A percentile compares a stretch with the other conserved stretches of the same genome.
These are phyloP conservation scores for Metschnikowia baotianmanensis DNA, from an alignment of 805 yeast species.

Conservation along the genomic window DNA sequence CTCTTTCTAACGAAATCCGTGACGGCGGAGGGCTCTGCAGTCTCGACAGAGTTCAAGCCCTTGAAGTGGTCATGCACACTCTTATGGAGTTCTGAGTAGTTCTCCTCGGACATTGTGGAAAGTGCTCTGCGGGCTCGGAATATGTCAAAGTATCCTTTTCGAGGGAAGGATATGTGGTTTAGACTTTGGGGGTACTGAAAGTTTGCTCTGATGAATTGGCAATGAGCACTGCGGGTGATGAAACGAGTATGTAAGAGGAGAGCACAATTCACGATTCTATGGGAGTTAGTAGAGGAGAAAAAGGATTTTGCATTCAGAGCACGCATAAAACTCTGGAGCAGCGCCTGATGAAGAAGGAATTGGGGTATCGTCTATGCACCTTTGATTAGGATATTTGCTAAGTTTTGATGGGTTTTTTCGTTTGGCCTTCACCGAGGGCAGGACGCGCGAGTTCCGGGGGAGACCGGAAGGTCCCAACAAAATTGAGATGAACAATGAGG, in stretches of 20 bases:
- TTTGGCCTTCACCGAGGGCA: conserved; percentile 6
- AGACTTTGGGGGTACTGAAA: not conserved
- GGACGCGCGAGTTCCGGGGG: conserved; percentile 13
- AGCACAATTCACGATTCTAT: conserved; percentile 12
- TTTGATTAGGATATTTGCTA: no score
- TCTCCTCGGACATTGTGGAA: conserved; percentile 18
- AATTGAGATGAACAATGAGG: conserved; percentile 1
- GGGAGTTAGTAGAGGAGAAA: conserved; percentile 6
- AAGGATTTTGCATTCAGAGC: conserved; percentile 6
- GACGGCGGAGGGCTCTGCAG: conserved; percentile 73
- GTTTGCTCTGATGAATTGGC: conserved; percentile 4
- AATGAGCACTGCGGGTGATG: conserved; percentile 7
- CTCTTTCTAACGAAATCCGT: conserved; percentile 81
- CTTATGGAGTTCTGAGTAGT: conserved; percentile 19
- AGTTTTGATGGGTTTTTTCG: not conserved
- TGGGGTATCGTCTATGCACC: no score
- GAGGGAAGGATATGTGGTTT: conserved; percentile 2
- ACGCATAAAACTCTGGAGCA: conserved; percentile 8
- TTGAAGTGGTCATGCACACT: conserved; percentile 68
- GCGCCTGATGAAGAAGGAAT: not conserved
- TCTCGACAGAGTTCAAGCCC: conserved; percentile 76
- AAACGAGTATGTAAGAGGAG: conserved; percentile 7
- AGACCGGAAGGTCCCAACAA: conserved; percentile 9
- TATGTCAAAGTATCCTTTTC: not conserved
- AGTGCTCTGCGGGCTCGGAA: conserved; percentile 4